Evolutionary conservation across 1,139 yeast genomes (phyloP).

Genomic region (Hyphopichia burtonii): DNA sequence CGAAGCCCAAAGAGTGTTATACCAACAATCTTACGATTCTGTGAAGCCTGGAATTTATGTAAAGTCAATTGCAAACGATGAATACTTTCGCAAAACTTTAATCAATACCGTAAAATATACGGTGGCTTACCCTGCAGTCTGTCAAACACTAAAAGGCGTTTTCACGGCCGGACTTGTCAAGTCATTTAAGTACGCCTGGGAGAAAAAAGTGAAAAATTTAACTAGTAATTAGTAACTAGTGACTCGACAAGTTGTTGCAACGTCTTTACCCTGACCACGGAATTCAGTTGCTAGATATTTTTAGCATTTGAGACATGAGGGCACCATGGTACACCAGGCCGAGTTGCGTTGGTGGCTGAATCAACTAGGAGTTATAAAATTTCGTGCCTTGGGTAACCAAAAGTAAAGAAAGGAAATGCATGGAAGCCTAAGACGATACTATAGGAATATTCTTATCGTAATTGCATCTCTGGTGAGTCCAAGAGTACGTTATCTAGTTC

Average conservation of each 20-base stretch:
- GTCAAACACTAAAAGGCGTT: slow-evolving; percentile 81
- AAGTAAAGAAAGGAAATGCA: no score
- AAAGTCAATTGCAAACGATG: slow-evolving; percentile 16
- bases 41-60: background rate
- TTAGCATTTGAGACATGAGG: no score
- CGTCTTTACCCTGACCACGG: no score
- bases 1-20: slow-evolving; percentile 13
- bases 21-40: background rate
- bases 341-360: no score
- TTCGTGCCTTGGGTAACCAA: no score
- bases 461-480: no score
- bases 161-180: slow-evolving; percentile 81
- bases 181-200: slow-evolving; percentile 74
- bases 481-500: no score
- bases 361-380: no score
- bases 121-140: slow-evolving; percentile 65
- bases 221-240: background rate
- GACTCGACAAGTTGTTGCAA: background rate
- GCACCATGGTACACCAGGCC: no score
- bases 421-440: no score
- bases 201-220: slow-evolving; percentile 45
- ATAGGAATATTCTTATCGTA: no score
- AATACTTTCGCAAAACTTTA: slow-evolving; percentile 35
- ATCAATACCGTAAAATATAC: slow-evolving; percentile 52
- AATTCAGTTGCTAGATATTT: no score